Conservation (phyloP, 2,329 filamentous ascomycete genomes). For the Penicillium crustosum region DNA sequence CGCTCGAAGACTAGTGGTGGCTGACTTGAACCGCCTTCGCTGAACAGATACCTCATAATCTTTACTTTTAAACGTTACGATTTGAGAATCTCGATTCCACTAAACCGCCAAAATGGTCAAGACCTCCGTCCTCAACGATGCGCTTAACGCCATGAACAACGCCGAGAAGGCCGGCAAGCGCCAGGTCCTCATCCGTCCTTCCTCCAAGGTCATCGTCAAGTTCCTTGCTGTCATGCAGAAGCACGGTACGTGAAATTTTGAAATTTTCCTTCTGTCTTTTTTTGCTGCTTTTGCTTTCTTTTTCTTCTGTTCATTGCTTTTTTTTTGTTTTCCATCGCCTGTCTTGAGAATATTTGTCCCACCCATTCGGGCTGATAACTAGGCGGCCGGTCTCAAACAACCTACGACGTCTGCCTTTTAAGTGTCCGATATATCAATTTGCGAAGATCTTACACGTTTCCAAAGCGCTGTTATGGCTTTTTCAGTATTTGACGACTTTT, state of each 20-base stretch:
- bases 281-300: conserved; percentile 2
- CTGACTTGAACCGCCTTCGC: conserved; percentile 49
- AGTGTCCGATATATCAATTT: conserved; percentile 93
- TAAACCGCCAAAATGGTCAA: conserved; percentile 89
- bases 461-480: conserved; percentile 52
- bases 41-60: conserved; percentile 41
- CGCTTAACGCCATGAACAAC: conserved; percentile 99
- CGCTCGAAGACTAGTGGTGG: conserved; percentile 64
- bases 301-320: conserved; percentile 2
- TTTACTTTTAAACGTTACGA: conserved; percentile 35
- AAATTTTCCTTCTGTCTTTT: neutral
- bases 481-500: conserved; percentile 82
- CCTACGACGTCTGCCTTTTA: conserved; percentile 98
- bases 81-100: conserved; percentile 52
- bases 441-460: conserved; percentile 97
- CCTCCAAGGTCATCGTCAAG: conserved; percentile 99
- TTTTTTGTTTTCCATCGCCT: neutral
- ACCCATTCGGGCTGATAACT: conserved; percentile 97
- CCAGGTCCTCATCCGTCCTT: conserved; percentile 96
- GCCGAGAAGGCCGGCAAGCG: conserved; percentile 99
- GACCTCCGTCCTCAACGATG: conserved; percentile 99
- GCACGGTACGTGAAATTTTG: conserved; percentile 71
- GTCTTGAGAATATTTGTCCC: neutral
- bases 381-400: conserved; percentile 82
- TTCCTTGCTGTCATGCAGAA: conserved; percentile 99